Evolutionary conservation across 2,329 filamentous ascomycete species (phyloP).

Genomic region (Cladosporium sp.): DNA sequence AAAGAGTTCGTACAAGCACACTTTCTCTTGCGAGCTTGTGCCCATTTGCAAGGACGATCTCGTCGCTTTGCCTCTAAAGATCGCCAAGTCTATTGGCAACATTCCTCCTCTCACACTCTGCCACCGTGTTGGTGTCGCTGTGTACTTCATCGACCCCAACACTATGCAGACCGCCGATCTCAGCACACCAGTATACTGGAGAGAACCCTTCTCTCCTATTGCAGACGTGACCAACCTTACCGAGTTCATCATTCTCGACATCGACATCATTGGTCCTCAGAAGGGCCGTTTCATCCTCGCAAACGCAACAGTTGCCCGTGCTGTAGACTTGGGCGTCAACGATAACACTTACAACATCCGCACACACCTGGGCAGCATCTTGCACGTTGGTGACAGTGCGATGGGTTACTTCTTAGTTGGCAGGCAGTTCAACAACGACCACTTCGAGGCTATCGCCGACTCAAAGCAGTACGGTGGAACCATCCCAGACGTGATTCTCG

Average conservation of each 20-base stretch:
- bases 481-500: conserved; percentile 89
- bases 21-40: conserved; percentile 83
- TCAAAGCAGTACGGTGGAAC: conserved; percentile 73
- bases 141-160: conserved; percentile 86
- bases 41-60: conserved; percentile 98
- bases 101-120: conserved; percentile 85
- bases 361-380: conserved; percentile 82
- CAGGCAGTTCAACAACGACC: conserved; percentile 87
- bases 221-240: conserved; percentile 82
- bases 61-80: conserved; percentile 85
- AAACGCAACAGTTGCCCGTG: conserved; percentile 84
- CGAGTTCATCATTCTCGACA: conserved; percentile 94
- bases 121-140: conserved; percentile 81
- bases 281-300: conserved; percentile 83
- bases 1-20: conserved; percentile 91
- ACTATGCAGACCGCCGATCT: conserved; percentile 91
- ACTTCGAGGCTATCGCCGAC: conserved; percentile 80
- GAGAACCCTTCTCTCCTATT: conserved; percentile 79
- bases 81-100: conserved; percentile 85
- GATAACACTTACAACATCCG: conserved; percentile 86
- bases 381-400: conserved; percentile 87
- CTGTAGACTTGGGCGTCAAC: conserved; percentile 82
- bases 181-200: conserved; percentile 82
- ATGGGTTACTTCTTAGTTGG: conserved; percentile 92
- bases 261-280: conserved; percentile 73